Conservation (phyloP, 495 filamentous ascomycete genomes). For the Pyrenula aspistea region DNA sequence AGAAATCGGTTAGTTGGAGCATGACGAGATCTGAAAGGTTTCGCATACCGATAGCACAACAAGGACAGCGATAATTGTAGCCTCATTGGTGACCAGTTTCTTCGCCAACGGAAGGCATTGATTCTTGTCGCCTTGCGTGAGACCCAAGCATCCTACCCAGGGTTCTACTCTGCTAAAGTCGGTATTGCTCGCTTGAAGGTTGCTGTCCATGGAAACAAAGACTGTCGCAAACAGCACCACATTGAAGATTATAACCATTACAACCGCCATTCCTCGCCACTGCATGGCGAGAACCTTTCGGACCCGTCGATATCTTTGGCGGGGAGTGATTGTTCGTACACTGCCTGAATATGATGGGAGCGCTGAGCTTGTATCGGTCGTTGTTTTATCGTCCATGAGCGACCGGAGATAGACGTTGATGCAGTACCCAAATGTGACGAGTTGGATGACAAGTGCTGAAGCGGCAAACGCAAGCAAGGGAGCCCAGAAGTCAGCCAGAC, state of each 20-base stretch:
- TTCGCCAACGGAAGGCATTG: constrained; percentile 48
- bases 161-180: constrained; percentile 40
- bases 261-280: constrained; percentile 82
- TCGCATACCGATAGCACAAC: constrained; percentile 62
- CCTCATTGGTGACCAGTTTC: constrained; percentile 43
- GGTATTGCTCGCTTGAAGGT: constrained; percentile 39
- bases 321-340: constrained; percentile 69
- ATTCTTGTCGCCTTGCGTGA: constrained; percentile 46
- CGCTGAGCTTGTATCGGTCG: constrained; percentile 56
- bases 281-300: constrained; percentile 80
- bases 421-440: constrained; percentile 79
- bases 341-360: constrained; percentile 72
- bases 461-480: constrained; percentile 72
- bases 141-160: constrained; percentile 64
- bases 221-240: constrained; percentile 85
- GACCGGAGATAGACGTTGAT: constrained; percentile 84
- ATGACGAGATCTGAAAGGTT: background rate
- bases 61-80: constrained; percentile 70
- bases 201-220: constrained; percentile 74
- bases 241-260: constrained; percentile 76
- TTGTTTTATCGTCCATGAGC: constrained; percentile 59
- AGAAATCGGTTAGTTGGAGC: constrained; percentile 7
- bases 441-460: constrained; percentile 70
- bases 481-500: constrained; percentile 78
- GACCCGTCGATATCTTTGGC: constrained; percentile 78